phyloP scores from a whole-genome alignment of 805 yeast genomes.

The Candida insectorum region DNA sequence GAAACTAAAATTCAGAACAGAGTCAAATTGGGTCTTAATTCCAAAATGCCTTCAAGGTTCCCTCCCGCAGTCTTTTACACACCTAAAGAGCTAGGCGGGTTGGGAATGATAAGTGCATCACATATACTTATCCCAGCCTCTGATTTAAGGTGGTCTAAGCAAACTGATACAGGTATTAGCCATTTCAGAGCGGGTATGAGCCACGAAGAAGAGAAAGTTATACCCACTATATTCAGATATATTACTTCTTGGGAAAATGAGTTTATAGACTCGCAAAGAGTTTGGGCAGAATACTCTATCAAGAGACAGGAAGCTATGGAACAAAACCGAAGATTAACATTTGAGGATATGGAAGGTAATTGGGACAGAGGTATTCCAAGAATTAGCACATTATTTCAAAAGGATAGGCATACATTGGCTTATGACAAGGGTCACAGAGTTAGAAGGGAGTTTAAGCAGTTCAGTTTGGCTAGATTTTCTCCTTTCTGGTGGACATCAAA shows the following conservation, averaged over 20 bases:
- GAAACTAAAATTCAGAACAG: conserved; percentile 93
- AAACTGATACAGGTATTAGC: conserved; percentile 90
- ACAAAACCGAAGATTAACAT: conserved; percentile 79
- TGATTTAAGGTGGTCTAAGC: conserved; percentile 86
- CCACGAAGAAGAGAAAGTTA: conserved; percentile 71
- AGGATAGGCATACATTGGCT: conserved; percentile 90
- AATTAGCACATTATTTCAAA: conserved; percentile 90
- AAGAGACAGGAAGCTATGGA: conserved; percentile 84
- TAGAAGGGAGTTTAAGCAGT: conserved; percentile 75
- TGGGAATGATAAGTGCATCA: conserved; percentile 97
- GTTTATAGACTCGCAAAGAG: conserved; percentile 88
- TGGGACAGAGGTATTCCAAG: conserved; percentile 99
- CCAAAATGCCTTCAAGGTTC: conserved; percentile 97
- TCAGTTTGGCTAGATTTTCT: conserved; percentile 64
- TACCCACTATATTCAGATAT: conserved; percentile 92
- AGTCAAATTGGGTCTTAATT: conserved; percentile 90
- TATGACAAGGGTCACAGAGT: conserved; percentile 91
- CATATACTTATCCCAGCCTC: conserved; percentile 93
- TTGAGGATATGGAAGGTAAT: conserved; percentile 88
- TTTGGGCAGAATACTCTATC: conserved; percentile 95
- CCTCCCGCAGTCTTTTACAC: conserved; percentile 99
- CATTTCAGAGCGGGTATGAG: conserved; percentile 94
- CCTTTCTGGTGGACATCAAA: conserved; percentile 97
- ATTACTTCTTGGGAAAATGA: conserved; percentile 97
- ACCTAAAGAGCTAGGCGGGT: conserved; percentile 94